Evolutionary conservation across 2,329 filamentous ascomycete genomes (phyloP), one percentile per base, ranked within the genome.

Genomic region (Scedosporium apiospermum): DNA sequence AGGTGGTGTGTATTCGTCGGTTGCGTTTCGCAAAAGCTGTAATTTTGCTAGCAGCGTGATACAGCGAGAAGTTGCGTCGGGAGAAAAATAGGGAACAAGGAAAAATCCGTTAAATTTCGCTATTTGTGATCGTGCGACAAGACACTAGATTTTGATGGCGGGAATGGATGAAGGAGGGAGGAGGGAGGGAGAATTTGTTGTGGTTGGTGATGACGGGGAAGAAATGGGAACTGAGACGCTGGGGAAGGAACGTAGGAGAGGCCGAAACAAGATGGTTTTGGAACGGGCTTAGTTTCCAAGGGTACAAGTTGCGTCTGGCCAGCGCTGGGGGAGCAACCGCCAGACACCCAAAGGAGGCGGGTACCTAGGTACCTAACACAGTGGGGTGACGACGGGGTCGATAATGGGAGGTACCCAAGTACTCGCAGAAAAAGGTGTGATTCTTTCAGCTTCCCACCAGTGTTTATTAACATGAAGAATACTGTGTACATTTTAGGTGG

Each of bases 241-340:
- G 23, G 42, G 44, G 38, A 61, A 46, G 23, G 51, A 55, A 55
- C 51, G 23, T 10, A 26, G 59, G 30, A 61, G 59, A 49, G 46
- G 41, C 60, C 60, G 60, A 61, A 61, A 61, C 60, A 38, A 30
- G 18, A 57, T 16, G 16, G 59, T 46, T 61, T 61, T 61, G 59
- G 44, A 38, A 60, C 26, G 58, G 41, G 7, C 58, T 27, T 27
- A 23, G 51, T 55, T 23, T 55, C 51, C 18, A 55, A 55, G 51
- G 51, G 51, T 27, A 38, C 18, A 23, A 23, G 12, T 55, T 18
- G 51, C 51, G 6, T 55, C 21, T 23, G 51, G 4, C 23, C 51
- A 23, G 12, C 23, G 12, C 51, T 23, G 18, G 18, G 12, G 51
- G 12, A 23, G 21, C 18, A 55, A 23, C 51, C 51, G 14, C n/a